Evolutionary conservation across 2,329 filamentous ascomycete species (phyloP).

Genomic region (Trichophyton rubrum): DNA sequence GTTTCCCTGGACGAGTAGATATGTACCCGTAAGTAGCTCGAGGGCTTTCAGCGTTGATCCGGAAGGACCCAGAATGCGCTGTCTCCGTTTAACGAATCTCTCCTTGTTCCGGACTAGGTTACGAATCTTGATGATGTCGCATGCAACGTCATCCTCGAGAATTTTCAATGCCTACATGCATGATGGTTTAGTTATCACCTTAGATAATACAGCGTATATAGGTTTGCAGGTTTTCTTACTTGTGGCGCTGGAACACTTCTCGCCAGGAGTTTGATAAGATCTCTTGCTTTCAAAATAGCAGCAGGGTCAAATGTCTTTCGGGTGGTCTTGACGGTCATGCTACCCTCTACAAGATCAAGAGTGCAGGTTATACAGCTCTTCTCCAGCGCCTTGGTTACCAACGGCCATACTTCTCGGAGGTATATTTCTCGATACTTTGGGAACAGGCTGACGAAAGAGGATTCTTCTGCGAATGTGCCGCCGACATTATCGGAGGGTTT

Average conservation of each 20-base stretch:
- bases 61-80: slow-evolving; percentile 81
- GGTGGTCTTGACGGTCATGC: slow-evolving; percentile 94
- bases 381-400: slow-evolving; percentile 75
- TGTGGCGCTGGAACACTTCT: slow-evolving; percentile 86
- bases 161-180: slow-evolving; percentile 62
- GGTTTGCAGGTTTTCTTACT: slow-evolving; percentile 16
- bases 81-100: slow-evolving; percentile 84
- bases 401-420: slow-evolving; percentile 81
- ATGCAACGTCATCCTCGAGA: slow-evolving; percentile 78
- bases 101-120: slow-evolving; percentile 87
- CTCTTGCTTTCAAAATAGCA: slow-evolving; percentile 81
- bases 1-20: slow-evolving; percentile 92
- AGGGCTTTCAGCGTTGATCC: slow-evolving; percentile 89
- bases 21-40: slow-evolving; percentile 79
- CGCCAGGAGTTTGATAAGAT: slow-evolving; percentile 84
- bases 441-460: slow-evolving; percentile 70
- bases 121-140: slow-evolving; percentile 92
- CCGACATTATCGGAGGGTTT: slow-evolving; percentile 71
- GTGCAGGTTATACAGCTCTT: slow-evolving; percentile 82
- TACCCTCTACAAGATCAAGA: slow-evolving; percentile 86
- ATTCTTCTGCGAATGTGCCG: slow-evolving; percentile 85
- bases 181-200: not conserved
- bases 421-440: slow-evolving; percentile 96
- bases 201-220: not conserved
- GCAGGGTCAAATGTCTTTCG: slow-evolving; percentile 84